Percentiles rank a stretch among this genome's conserved stretches.
Evolutionary conservation across 805 yeast species (phyloP).

Genomic region (Cyberlindnera sargentensis): DNA sequence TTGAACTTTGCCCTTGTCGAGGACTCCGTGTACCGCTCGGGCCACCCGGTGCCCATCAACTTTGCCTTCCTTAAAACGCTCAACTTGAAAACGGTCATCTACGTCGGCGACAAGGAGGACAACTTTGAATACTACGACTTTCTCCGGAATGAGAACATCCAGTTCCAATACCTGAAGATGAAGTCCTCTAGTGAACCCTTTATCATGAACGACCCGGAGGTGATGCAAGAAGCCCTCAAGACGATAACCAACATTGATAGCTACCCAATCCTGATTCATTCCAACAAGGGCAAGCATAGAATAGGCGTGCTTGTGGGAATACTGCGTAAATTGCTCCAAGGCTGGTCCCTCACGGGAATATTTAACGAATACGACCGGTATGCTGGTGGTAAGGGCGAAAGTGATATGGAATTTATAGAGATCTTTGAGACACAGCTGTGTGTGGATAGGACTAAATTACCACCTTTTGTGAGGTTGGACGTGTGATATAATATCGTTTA

Average conservation of each 20-base stretch:
- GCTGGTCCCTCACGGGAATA: conserved; percentile 89
- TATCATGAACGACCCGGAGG: conserved; percentile 47
- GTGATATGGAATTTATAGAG: conserved; percentile 86
- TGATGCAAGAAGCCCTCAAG: conserved; percentile 50
- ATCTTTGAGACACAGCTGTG: conserved; percentile 59
- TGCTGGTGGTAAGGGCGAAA: conserved; percentile 90
- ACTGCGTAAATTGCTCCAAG: conserved; percentile 77
- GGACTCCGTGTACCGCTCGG: conserved; percentile 81
- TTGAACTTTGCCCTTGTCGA: conserved; percentile 85
- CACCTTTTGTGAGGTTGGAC: conserved; percentile 48
- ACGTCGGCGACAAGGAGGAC: conserved; percentile 71
- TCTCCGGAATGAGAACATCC: conserved; percentile 47
- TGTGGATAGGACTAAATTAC: conserved; percentile 42
- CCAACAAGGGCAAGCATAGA: conserved; percentile 94
- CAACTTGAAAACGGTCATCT: conserved; percentile 71
- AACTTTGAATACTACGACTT: conserved; percentile 62
- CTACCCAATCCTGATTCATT: conserved; percentile 84
- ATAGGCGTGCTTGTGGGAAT: conserved; percentile 92
- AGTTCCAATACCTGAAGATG: conserved; percentile 55
- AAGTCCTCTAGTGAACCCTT: conserved; percentile 73
- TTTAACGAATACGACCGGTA: conserved; percentile 91
- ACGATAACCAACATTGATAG: conserved; percentile 56
- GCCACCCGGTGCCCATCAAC: conserved; percentile 87
- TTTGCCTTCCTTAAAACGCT: conserved; percentile 70
- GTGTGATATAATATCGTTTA: not conserved